Evolutionary conservation across 116 monocot species (phyloP), one percentile per base, ranked within the genome.

Genomic region (Thalassia testudinum): DNA sequence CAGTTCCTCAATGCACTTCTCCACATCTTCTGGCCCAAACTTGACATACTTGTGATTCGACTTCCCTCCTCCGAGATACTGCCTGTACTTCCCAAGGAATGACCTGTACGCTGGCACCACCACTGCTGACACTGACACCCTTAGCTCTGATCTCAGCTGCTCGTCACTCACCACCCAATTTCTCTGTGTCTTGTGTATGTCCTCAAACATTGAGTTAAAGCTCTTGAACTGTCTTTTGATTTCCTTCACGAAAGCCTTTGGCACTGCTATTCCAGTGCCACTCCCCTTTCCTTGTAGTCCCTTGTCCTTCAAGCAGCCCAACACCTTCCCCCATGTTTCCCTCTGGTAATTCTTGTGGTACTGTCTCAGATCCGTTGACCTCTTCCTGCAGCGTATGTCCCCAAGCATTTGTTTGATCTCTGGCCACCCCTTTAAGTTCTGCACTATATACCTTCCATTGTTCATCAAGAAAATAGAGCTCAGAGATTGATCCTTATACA

Each of bases 371-470:
- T 72, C 75, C 14, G 75, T 65, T 0, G 72, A 72, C 19, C 63
- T 56, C 24, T 63, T 72, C 50, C 80, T 26, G 62, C 72, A 76
- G 75, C 80, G 75, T 0, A 61, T 62, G 51, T 72, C 69, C 1
- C 80, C 80, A 12, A 81, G 45, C n/a, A 75, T 37, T 49, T 50
- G 28, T 16, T 81, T 69, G 21, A 81, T 69, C 58, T 75, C 75
- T 5, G 67, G 42, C 12, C 74, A 66, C 0, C 66, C 70, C 30
- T 65, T 79, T 24, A 79, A 60, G 61, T 75, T 86, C 67, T 86
- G 81, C 47, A 75, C 67, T n/a, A 78, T 75, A 72, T 86, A 86
- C 60, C 86, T 48, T 12, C 81, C 81, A n/a, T 81, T 86, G 74
- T 86, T 86, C 86, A 86, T 86, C 59, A 86, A 48, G 66, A 86